These are phyloP conservation scores for Tilletia walkeri DNA, from an alignment of 1,284 basidiomycete genomes.

Conservation along the genomic window DNA sequence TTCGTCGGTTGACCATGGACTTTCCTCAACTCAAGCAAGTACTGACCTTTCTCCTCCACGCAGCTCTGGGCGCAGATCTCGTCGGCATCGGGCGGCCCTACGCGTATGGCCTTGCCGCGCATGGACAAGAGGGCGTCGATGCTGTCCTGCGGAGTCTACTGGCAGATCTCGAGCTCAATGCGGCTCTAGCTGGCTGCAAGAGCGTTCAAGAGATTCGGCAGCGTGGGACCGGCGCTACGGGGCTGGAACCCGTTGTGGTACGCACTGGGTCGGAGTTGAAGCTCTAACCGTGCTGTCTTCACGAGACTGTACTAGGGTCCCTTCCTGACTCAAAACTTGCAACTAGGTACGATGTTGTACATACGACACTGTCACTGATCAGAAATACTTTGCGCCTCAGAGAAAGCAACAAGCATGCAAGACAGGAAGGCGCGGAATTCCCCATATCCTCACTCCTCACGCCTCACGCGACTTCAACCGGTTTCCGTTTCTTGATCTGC, in stretches of 20 bases:
- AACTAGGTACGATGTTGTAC: too few relatives aligned
- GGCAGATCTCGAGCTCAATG: constrained; percentile 30
- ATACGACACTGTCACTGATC: too few relatives aligned
- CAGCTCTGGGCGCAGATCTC: constrained; percentile 42
- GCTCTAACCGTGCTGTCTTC: neutral
- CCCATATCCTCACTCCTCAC: too few relatives aligned
- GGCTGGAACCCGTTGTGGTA: neutral
- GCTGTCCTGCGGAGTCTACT: constrained; percentile 41
- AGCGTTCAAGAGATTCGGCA: constrained; percentile 16
- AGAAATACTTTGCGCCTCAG: too few relatives aligned
- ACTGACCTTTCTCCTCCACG: neutral
- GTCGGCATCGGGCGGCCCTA: constrained; percentile 50
- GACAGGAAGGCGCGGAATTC: too few relatives aligned
- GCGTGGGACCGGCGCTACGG: constrained; percentile 6
- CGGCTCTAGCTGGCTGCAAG: constrained; percentile 20
- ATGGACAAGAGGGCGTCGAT: constrained; percentile 44
- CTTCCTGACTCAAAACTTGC: too few relatives aligned
- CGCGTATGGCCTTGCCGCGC: constrained; percentile 44
- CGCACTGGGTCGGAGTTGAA: constrained; percentile 7
- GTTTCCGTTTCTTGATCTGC: too few relatives aligned
- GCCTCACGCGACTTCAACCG: too few relatives aligned
- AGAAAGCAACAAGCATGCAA: too few relatives aligned
- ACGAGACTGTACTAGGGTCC: too few relatives aligned
- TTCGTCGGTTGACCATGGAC: neutral
- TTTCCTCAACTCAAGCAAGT: neutral